phyloP scores from a whole-genome alignment of 2,329 filamentous ascomycete species.

The Nemania sp. region DNA sequence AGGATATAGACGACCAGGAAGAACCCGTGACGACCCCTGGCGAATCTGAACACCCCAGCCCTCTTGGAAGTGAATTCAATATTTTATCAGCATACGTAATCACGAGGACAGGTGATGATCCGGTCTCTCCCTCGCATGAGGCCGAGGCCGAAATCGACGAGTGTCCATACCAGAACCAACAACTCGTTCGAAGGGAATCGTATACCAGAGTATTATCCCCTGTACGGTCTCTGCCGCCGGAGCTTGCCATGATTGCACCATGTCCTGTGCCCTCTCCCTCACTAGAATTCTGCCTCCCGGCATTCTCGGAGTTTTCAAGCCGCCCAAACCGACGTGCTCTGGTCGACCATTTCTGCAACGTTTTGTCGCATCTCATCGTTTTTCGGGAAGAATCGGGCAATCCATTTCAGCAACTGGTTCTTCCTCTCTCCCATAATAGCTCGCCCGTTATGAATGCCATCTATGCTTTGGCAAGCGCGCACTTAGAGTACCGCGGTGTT shows the following conservation, averaged over 20 bases:
- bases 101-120: conserved; percentile 4
- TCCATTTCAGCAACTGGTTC: conserved; percentile 64
- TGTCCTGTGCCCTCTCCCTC: conserved; percentile 47
- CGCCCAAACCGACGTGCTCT: conserved; percentile 58
- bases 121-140: conserved; percentile 6
- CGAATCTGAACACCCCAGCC: conserved; percentile 32
- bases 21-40: conserved; percentile 23
- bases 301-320: conserved; percentile 61
- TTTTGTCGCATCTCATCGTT: conserved; percentile 67
- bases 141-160: conserved; percentile 19
- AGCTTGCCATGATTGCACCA: conserved; percentile 49
- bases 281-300: conserved; percentile 57
- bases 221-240: conserved; percentile 40
- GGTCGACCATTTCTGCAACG: conserved; percentile 67
- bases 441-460: conserved; percentile 77
- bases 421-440: conserved; percentile 62
- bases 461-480: conserved; percentile 81
- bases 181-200: conserved; percentile 33
- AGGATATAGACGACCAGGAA: conserved; percentile 33
- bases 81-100: conserved; percentile 26
- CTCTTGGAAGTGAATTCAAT: conserved; percentile 28
- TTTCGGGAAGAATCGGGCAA: conserved; percentile 66
- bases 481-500: conserved; percentile 70
- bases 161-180: conserved; percentile 22
- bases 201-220: conserved; percentile 26